A percentile compares a stretch with the other conserved stretches of the same genome.
Evolutionary conservation across 192 early-diverging fungal genomes (phyloP).

Genomic region (Backusella luteola): DNA sequence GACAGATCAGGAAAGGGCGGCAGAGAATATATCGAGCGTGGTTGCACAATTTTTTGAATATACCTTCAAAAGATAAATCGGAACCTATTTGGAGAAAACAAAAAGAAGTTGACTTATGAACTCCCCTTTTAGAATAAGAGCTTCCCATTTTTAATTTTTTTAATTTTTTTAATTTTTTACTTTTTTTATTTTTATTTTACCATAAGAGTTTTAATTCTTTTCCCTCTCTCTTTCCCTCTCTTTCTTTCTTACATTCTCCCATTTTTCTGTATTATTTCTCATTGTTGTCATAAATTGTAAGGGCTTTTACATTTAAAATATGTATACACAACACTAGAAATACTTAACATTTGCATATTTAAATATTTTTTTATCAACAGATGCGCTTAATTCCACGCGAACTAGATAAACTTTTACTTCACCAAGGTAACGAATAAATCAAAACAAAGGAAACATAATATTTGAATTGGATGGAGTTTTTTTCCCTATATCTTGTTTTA

Average conservation of each 20-base stretch:
- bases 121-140: background rate
- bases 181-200: background rate
- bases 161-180: background rate
- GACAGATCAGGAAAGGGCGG: background rate
- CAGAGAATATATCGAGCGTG: background rate
- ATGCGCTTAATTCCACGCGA: slow-evolving; percentile 87
- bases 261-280: background rate
- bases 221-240: background rate
- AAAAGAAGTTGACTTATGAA: background rate
- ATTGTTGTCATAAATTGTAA: background rate
- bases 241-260: background rate
- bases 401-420: slow-evolving; percentile 86
- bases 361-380: background rate
- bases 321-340: background rate
- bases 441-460: background rate
- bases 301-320: background rate
- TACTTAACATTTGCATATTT: background rate
- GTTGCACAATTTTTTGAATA: slow-evolving; percentile 2
- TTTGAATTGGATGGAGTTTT: background rate
- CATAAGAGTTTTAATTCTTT: background rate
- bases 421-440: slow-evolving; percentile 47
- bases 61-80: slow-evolving; percentile 4
- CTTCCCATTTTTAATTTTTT: background rate
- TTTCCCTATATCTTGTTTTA: background rate
- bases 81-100: background rate